A percentile compares a stretch with the other conserved stretches of the same genome.
Evolutionary conservation across 1,284 basidiomycete genomes (phyloP).

Genomic region (Cryptococcus sp.): DNA sequence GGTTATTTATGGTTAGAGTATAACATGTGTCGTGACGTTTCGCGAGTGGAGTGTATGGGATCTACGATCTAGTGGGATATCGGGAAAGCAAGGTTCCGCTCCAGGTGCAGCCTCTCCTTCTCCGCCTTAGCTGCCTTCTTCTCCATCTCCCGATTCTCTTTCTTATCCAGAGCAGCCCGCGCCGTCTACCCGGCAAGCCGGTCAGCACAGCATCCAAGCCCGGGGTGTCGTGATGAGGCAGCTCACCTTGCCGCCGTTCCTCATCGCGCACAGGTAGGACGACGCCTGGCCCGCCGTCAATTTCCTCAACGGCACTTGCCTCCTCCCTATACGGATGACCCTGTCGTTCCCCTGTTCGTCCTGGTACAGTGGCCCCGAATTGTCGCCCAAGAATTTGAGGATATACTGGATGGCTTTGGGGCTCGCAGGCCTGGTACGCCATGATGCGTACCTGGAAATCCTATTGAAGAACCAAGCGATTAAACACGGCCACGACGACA

Average conservation of each 20-base stretch:
- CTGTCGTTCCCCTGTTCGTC: conserved; percentile 2
- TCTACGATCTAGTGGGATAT: background rate
- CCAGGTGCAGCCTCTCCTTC: conserved; percentile 11
- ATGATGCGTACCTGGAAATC: conserved; percentile 63
- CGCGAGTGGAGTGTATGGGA: too few relatives aligned
- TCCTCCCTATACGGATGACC: conserved; percentile 21
- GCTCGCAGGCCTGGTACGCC: conserved; percentile 68
- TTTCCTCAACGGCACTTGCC: conserved; percentile 7
- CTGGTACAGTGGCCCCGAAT: background rate
- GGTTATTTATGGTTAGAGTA: too few relatives aligned
- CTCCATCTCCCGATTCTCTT: conserved; percentile 3
- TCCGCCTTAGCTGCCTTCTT: conserved; percentile 13
- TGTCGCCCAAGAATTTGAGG: conserved; percentile 54
- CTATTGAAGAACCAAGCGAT: too few relatives aligned
- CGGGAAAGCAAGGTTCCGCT: conserved; percentile 20
- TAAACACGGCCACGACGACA: too few relatives aligned
- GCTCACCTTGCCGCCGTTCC: conserved; percentile 35
- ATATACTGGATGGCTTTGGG: conserved; percentile 64
- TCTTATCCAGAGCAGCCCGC: conserved; percentile 11
- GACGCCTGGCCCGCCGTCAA: conserved; percentile 34
- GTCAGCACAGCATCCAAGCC: too few relatives aligned
- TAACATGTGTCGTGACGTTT: too few relatives aligned
- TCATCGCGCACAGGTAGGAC: conserved; percentile 30
- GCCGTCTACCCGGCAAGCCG: conserved; percentile 5
- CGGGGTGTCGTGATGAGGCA: background rate